These are phyloP conservation scores for Parascedosporium putredinis DNA, from an alignment of 2,329 filamentous ascomycete genomes.

Conservation along the genomic window DNA sequence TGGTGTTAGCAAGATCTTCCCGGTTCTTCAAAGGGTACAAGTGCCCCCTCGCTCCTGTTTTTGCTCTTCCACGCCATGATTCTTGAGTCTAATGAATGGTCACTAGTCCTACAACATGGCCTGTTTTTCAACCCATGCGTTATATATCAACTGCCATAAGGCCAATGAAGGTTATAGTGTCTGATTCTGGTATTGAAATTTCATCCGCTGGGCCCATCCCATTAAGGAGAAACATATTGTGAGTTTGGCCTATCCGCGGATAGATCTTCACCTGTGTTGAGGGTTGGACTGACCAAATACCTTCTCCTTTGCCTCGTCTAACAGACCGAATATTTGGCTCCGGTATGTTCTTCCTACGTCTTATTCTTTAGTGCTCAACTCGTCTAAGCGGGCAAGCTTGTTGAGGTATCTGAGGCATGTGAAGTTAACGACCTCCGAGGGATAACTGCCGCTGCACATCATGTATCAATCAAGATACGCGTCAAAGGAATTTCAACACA, in stretches of 20 bases:
- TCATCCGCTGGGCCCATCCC: neutral
- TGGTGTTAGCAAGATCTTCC: too few relatives aligned
- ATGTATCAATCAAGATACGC: slow-evolving; percentile 31
- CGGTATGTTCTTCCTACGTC: slow-evolving; percentile 16
- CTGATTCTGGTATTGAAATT: slow-evolving; percentile 2
- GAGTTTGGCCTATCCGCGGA: neutral
- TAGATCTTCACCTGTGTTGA: neutral
- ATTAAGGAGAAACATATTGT: slow-evolving; percentile 4
- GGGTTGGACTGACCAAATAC: neutral
- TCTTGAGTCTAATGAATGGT: too few relatives aligned
- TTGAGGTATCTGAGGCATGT: too few relatives aligned
- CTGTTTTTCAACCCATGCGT: too few relatives aligned
- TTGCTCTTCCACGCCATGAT: too few relatives aligned
- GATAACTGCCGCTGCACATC: slow-evolving; percentile 32
- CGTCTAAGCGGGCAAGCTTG: too few relatives aligned
- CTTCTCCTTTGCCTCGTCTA: neutral
- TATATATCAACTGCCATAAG: neutral
- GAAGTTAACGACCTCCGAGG: too few relatives aligned
- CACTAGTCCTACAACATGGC: too few relatives aligned
- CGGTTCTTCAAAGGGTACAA: too few relatives aligned
- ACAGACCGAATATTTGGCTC: slow-evolving; percentile 19
- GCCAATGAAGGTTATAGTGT: neutral
- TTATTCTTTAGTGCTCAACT: too few relatives aligned
- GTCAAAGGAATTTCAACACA: slow-evolving; percentile 31
- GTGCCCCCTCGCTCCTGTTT: too few relatives aligned